A percentile compares a stretch with the other conserved stretches of the same genome.
phyloP scores from a whole-genome alignment of 2,329 filamentous ascomycete genomes.

The Aureobasidium sp. region DNA sequence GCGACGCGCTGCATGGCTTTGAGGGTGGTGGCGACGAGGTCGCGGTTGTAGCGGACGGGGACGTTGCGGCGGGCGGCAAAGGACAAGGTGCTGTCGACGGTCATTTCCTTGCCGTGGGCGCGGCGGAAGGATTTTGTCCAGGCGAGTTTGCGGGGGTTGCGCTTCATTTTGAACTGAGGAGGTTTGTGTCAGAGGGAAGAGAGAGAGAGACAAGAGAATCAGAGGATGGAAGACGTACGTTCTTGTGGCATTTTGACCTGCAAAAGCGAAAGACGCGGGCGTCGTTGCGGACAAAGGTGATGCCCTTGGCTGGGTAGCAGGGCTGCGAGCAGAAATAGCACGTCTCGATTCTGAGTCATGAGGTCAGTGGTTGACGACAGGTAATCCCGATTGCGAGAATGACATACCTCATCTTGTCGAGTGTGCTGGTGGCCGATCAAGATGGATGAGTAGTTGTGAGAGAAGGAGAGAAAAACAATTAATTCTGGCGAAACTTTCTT shows the following conservation, averaged over 20 bases:
- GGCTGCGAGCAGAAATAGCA: slow-evolving; percentile 68
- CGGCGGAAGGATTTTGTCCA: slow-evolving; percentile 94
- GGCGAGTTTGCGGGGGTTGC: slow-evolving; percentile 90
- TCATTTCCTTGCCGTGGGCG: slow-evolving; percentile 74
- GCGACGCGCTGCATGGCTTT: slow-evolving; percentile 84
- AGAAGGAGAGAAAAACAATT: not conserved
- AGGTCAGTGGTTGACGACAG: not conserved
- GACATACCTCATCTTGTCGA: slow-evolving; percentile 10
- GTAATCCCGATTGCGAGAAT: not conserved
- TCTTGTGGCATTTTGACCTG: slow-evolving; percentile 60
- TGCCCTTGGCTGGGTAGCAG: slow-evolving; percentile 57
- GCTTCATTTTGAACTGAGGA: slow-evolving; percentile 88
- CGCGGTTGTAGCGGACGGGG: slow-evolving; percentile 91
- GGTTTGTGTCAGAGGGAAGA: slow-evolving; percentile 18
- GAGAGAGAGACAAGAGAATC: no score
- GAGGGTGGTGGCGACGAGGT: slow-evolving; percentile 78
- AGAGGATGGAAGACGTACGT: slow-evolving; percentile 26
- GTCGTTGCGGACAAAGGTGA: slow-evolving; percentile 62
- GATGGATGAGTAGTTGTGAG: not conserved
- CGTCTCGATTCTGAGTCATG: slow-evolving; percentile 48
- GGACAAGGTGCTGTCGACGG: slow-evolving; percentile 86
- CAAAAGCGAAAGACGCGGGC: slow-evolving; percentile 61
- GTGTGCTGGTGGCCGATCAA: not conserved
- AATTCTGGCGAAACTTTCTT: slow-evolving; percentile 4
- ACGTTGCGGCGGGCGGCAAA: slow-evolving; percentile 91